A percentile compares a stretch with the other conserved stretches of the same genome.
phyloP scores from a whole-genome alignment of 2,329 filamentous ascomycete genomes.

The Arthrobotrys sinensis region DNA sequence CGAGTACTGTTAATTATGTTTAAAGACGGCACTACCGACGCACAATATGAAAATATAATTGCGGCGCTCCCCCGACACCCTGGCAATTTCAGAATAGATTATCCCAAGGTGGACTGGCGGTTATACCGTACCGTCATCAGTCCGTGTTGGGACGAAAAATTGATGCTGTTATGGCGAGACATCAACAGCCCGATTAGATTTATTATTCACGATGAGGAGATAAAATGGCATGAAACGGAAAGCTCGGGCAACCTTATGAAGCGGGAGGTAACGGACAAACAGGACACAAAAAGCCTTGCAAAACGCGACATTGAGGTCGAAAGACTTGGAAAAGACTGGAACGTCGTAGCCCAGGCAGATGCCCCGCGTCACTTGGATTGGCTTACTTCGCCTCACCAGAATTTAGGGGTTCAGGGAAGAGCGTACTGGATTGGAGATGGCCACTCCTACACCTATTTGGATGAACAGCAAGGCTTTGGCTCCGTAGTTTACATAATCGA shows the following conservation, averaged over 20 bases:
- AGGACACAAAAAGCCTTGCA: neutral
- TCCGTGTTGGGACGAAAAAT: neutral
- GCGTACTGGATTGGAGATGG: neutral
- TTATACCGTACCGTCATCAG: neutral
- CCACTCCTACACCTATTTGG: neutral
- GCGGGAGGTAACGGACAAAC: neutral
- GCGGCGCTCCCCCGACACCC: neutral
- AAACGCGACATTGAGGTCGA: neutral
- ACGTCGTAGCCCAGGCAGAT: neutral
- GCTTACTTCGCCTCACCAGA: neutral
- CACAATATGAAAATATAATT: neutral
- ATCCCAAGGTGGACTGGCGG: constrained; percentile 5
- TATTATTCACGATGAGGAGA: neutral
- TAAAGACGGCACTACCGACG: neutral
- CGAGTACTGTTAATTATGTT: neutral
- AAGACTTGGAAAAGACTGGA: neutral
- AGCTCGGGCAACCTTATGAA: neutral
- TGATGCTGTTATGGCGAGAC: neutral
- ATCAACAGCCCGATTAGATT: neutral
- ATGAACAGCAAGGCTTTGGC: neutral
- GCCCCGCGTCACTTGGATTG: neutral
- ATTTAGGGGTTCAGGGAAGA: neutral
- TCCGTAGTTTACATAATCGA: neutral
- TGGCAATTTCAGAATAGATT: constrained; percentile 1
- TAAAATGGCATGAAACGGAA: neutral